Evolutionary conservation across 495 filamentous ascomycete species (phyloP), one percentile per base, ranked within the genome.

Genomic region (Neurospora intermedia): DNA sequence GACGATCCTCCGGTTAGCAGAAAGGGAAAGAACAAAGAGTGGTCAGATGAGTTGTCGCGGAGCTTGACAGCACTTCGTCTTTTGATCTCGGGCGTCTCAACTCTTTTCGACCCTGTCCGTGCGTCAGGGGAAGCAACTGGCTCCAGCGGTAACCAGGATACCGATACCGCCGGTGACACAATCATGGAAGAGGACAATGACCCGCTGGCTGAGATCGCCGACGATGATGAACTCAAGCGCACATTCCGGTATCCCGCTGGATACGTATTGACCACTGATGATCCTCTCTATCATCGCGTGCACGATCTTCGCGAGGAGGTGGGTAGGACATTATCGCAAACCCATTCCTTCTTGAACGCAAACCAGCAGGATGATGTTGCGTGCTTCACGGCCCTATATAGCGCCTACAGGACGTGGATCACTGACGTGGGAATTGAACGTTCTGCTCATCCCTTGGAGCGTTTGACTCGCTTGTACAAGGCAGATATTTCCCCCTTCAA

Each of bases 351-450:
- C 84, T 81, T 99, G 71, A 90, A 86, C 13, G 84, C 89, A 62
- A 91, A 94, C 70, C 94, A 97, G 79, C 91, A 98, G 79, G 96
- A 99, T 79, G 96, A 98, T 78, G 96, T 99, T 13, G 88, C 92
- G 3, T 97, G 94, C 82, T 99, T 98, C 81, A 96, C 92, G 42
- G 88, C 94, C 35, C 80, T 99, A 13, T 99, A 98, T 80, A 93
- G 90, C 35, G 91, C 96, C 1, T 99, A 97, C 81, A 85, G 92
- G 18, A 94, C 91, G n/a, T 99, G 94, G 93, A 97, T 99, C 77
- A 91, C 96, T 9, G 96, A 99, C 76, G 94, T 98, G 66, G 96
- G 96, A 23, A 96, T 97, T 73, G 96, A 99, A 78, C 86, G 96
- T 73, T 97, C 94, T 10, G 95, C 96, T 7, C 96, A 97, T 79